These are phyloP conservation scores for Ceratobasidium sp. DNA, from an alignment of 1,284 basidiomycete genomes.

Conservation along the genomic window DNA sequence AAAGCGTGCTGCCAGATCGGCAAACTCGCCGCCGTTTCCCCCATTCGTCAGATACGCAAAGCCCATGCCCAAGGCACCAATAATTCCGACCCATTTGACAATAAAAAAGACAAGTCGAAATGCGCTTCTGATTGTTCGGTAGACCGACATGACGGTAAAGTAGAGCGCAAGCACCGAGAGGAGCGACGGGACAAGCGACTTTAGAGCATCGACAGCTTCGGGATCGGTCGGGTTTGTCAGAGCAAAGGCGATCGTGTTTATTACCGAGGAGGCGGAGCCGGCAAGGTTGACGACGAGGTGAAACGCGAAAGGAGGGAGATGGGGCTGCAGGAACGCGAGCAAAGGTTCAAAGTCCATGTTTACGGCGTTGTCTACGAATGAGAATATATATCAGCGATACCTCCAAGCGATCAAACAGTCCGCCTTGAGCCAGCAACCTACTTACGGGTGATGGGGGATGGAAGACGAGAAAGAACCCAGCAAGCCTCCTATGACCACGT, in stretches of 20 bases:
- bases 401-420: too few species aligned
- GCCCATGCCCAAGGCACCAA: conserved; percentile 17
- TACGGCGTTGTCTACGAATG: not conserved
- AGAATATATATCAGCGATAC: too few species aligned
- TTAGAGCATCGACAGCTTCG: conserved; percentile 31
- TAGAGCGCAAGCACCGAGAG: conserved; percentile 40
- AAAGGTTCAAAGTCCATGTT: conserved; percentile 34
- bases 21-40: not conserved
- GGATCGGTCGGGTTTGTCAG: conserved; percentile 25
- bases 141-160: conserved; percentile 40
- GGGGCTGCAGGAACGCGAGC: conserved; percentile 23
- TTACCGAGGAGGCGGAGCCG: conserved; percentile 8
- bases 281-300: conserved; percentile 23
- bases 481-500: not conserved
- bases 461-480: not conserved
- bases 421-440: too few species aligned
- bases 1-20: conserved; percentile 16
- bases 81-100: conserved; percentile 37
- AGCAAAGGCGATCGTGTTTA: conserved; percentile 28
- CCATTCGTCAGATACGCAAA: conserved; percentile 20
- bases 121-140: conserved; percentile 36
- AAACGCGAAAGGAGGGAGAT: conserved; percentile 26
- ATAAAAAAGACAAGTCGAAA: conserved; percentile 35
- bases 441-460: too few species aligned
- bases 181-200: conserved; percentile 30